phyloP scores from a whole-genome alignment of 441 rosid species.

The Adansonia rubrostipa region DNA sequence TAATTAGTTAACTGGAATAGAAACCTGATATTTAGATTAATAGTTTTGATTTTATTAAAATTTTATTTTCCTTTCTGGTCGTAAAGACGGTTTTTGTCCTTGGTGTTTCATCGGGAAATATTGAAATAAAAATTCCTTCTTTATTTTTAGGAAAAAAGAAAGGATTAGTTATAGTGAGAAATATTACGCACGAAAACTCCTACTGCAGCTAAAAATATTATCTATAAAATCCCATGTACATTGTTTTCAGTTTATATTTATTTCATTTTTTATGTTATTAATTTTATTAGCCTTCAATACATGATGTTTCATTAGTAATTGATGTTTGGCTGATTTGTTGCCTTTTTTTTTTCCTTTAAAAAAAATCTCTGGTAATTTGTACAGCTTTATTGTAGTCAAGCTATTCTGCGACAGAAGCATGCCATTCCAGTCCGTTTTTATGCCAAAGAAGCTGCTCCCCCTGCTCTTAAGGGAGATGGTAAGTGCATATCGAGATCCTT shows the following conservation, averaged over 20 bases:
- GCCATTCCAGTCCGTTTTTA: constrained; percentile 67
- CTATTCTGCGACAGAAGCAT: constrained; percentile 54
- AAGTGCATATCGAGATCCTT: constrained; percentile 31
- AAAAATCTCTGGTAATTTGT: not conserved
- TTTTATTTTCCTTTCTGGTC: not conserved
- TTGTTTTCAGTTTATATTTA: not conserved
- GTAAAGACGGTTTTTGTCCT: not conserved
- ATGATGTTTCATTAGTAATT: not conserved
- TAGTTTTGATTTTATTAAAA: not conserved
- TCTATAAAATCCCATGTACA: not conserved
- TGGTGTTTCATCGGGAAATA: not conserved
- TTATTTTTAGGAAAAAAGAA: constrained; percentile 1
- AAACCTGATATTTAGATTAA: not conserved
- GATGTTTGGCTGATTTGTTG: not conserved
- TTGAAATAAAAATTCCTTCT: not conserved
- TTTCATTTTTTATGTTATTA: not conserved
- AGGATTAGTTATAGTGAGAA: not conserved
- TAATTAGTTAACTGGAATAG: not conserved
- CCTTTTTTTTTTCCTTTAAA: no score
- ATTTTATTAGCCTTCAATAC: no score
- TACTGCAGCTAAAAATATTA: no score
- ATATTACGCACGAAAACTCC: not conserved
- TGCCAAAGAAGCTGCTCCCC: constrained; percentile 74
- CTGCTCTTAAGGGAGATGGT: constrained; percentile 90
- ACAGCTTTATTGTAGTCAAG: constrained; percentile 64